Percentiles rank a stretch among this genome's conserved stretches.
Conservation (phyloP, 306 rosid genomes). For the Morella rubra region DNA sequence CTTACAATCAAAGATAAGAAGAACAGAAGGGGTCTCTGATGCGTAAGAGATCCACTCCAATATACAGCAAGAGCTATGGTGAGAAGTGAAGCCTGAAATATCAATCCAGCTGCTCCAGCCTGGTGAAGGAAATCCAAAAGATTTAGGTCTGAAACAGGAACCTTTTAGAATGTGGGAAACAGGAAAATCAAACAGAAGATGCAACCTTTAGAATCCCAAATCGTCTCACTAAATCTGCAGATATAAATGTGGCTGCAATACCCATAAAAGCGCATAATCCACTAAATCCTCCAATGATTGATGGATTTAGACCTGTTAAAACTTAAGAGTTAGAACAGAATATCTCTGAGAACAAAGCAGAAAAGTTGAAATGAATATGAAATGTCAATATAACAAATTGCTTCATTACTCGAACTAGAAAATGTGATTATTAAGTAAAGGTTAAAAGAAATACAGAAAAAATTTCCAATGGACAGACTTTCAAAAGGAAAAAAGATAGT, state of each 20-base stretch:
- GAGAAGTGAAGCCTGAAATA: conserved; percentile 89
- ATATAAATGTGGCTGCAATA: conserved; percentile 92
- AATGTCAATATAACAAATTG: too few species aligned
- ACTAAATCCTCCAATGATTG: conserved; percentile 85
- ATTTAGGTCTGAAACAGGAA: conserved; percentile 12
- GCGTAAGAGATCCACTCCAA: conserved; percentile 68
- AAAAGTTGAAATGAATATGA: too few species aligned
- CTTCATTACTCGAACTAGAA: not conserved
- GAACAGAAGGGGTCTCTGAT: conserved; percentile 71
- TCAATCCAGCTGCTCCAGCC: conserved; percentile 95
- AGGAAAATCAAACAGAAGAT: conserved; percentile 17
- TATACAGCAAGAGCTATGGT: conserved; percentile 84
- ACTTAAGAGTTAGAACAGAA: conserved; percentile 8
- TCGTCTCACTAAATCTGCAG: conserved; percentile 70
- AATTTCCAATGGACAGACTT: conserved; percentile 10
- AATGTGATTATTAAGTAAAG: not conserved
- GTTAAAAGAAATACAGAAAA: conserved; percentile 2
- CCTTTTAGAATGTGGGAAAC: conserved; percentile 11
- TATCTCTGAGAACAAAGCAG: not conserved
- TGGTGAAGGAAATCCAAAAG: conserved; percentile 37
- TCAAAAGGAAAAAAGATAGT: not conserved
- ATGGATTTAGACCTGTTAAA: conserved; percentile 74
- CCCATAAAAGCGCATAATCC: conserved; percentile 95
- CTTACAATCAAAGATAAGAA: conserved; percentile 89
- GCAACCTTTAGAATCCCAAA: conserved; percentile 87